Evolutionary conservation across 2,329 filamentous ascomycete species (phyloP), one percentile per base, ranked within the genome.

Genomic region (Diaporthe sp.): DNA sequence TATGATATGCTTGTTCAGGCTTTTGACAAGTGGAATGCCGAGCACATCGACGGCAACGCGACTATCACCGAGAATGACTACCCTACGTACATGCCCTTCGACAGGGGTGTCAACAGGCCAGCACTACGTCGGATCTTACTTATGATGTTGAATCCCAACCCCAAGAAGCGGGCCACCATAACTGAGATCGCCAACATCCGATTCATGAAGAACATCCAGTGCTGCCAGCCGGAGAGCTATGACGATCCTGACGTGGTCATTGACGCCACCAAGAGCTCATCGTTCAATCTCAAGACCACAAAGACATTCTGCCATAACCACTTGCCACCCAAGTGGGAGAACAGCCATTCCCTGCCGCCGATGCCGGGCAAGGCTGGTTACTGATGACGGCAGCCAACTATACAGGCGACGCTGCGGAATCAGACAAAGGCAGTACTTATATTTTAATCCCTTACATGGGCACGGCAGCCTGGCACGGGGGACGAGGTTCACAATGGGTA

Each of bases 61-160:
- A 78, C 78, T 65, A 85, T 88, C 60, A 85, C 87, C 25, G 91
- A 94, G 70, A 86, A 87, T 20, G 90, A 92, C 73, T 93, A 94
- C 79, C 94, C 94, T 22, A 88, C 89, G 77, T 90, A 92, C 77
- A 84, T 87, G 39, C 89, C 91, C 22, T 89, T 95, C 51, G 94
- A 97, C 82, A 85, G 86, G 22, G 87, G 85, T 53, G 86, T 95
- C 78, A 92, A 92, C 79, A 92, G 93, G 42, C 90, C 92, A 1
- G 90, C 91, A 4, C 87, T 96, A 74, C 92, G 93, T 76, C 91
- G 92, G 15, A 85, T 97, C 6, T 85, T 98, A 15, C 85, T 97
- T 70, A 92, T 91, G 82, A 97, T 98, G 95, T 88, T 98, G 44
- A 92, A 98, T 82, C 95, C 95, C 0, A 87, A 95, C 78, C 94